Evolutionary conservation across 2,329 filamentous ascomycete genomes (phyloP).

Genomic region (Sarocladium kiliense): DNA sequence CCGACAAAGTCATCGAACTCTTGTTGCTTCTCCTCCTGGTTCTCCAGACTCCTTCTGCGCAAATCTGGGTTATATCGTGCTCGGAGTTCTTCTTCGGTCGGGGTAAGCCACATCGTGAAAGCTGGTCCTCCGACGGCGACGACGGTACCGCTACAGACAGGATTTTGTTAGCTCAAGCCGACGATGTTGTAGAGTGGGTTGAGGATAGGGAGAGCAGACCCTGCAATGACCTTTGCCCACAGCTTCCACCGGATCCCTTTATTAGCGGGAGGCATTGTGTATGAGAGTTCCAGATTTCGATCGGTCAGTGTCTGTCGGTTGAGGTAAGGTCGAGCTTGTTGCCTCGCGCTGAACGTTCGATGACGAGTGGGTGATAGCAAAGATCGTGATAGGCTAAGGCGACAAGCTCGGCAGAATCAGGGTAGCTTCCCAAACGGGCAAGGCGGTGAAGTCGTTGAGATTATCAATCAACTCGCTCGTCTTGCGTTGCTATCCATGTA

Average conservation of each 20-base stretch:
- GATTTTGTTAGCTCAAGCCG: constrained; percentile 12
- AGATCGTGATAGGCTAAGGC: constrained; percentile 9
- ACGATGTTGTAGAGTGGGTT: constrained; percentile 10
- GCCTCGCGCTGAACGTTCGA: background rate
- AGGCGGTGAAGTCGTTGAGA: constrained; percentile 1
- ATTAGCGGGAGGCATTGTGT: background rate
- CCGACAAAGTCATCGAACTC: constrained; percentile 87
- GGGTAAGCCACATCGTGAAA: constrained; percentile 72
- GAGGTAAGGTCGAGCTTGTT: background rate
- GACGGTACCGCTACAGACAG: constrained; percentile 53
- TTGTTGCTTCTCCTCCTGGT: constrained; percentile 67
- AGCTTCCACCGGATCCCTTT: constrained; percentile 44
- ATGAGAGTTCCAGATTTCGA: background rate
- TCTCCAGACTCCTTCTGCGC: constrained; percentile 81
- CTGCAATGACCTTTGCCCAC: constrained; percentile 65
- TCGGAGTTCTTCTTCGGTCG: constrained; percentile 89
- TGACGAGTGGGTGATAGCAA: constrained; percentile 6
- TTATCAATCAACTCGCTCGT: too few relatives aligned
- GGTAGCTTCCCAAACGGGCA: background rate
- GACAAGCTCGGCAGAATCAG: background rate
- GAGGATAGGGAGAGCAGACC: constrained; percentile 45
- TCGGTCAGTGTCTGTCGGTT: background rate
- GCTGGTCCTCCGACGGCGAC: constrained; percentile 81
- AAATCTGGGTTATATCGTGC: constrained; percentile 90
- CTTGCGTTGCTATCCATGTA: too few relatives aligned